Percentiles rank a stretch among this genome's conserved stretches.
These are phyloP conservation scores for Sugiyamaella pinicola DNA, from an alignment of 1,139 yeast genomes.

Conservation along the genomic window DNA sequence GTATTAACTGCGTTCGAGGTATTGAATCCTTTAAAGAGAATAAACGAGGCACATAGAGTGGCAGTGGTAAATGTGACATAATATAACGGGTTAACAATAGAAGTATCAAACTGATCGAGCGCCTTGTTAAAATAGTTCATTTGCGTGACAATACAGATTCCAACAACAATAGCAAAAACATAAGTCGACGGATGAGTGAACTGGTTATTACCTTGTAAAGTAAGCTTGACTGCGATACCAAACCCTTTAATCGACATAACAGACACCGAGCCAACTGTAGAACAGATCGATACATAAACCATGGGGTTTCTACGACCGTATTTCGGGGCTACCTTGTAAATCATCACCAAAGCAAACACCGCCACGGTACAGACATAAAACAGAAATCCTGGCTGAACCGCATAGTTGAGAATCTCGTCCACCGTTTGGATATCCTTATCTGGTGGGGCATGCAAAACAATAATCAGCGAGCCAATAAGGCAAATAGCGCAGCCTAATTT, in stretches of 20 bases:
- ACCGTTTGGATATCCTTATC: constrained; percentile 88
- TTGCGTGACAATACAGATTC: constrained; percentile 80
- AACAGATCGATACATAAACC: constrained; percentile 87
- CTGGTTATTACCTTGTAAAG: constrained; percentile 87
- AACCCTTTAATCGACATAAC: constrained; percentile 93
- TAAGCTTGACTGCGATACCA: constrained; percentile 87
- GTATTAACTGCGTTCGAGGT: constrained; percentile 80
- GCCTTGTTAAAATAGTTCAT: constrained; percentile 96
- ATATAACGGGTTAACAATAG: constrained; percentile 87
- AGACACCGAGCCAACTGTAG: constrained; percentile 86
- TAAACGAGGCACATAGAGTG: constrained; percentile 82
- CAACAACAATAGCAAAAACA: constrained; percentile 76
- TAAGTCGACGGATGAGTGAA: constrained; percentile 84
- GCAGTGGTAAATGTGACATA: constrained; percentile 92
- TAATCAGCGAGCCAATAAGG: constrained; percentile 84
- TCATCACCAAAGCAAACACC: constrained; percentile 73
- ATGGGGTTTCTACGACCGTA: constrained; percentile 84
- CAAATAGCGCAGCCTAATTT: constrained; percentile 94
- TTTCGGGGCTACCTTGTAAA: constrained; percentile 77
- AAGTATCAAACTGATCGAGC: constrained; percentile 87
- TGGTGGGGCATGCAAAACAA: constrained; percentile 89
- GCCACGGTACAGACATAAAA: constrained; percentile 64
- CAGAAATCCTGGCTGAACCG: constrained; percentile 77
- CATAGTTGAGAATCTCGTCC: constrained; percentile 82
- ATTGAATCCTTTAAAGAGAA: constrained; percentile 84